Base-by-base conservation (phyloP, 2,329 filamentous ascomycete genomes). In the Aspergillus tubingensis region DNA sequence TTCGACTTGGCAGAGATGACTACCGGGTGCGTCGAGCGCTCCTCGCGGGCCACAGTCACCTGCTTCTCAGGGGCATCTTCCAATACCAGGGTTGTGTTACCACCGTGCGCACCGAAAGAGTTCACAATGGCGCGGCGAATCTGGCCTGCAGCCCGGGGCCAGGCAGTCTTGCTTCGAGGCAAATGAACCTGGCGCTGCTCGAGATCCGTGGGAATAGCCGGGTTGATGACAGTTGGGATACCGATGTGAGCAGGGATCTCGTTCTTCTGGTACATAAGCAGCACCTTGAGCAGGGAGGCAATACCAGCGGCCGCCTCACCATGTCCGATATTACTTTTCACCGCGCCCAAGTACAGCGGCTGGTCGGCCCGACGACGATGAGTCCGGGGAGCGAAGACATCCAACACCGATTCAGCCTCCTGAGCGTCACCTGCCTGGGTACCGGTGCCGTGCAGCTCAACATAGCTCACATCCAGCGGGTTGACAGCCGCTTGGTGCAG, bases 71-170 rank as follows among this genome's bases (percentile, higher is more conserved):
- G 61, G 0, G 79, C 83, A 51, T 89, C 87, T 68, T 89, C 85
- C 1, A 90, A 66, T 2, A 90, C 71, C 13, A 90, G 68, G 6
- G 84, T 83, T 0, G 87, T 88, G 73, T 91, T 91, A 15, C 89
- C 88, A 59, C 88, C 88, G 56, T 88, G 86, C 2, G 88, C 89
- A 64, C 84, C 84, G 69, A 90, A 90, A 74, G 88, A 89, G 78
- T 90, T 90, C 65, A 88, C 76, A 25, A 77, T 44, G 3, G 54
- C 57, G 8, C 56, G 32, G 2, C 32, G 32, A 11, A 36, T 36
- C 5, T 36, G 32, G 32, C 32, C 32, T 36, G 32, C 32, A 36
- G 32, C 32, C 32, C 32, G 32, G 10, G 32, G 32, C 32, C 32
- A 36, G 32, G 32, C 32, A 36, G 11, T 36, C 11, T 15, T 36